Percentiles rank a stretch among this genome's conserved stretches.
phyloP scores from a whole-genome alignment of 2,329 filamentous ascomycete species.

The Pseudocercospora fijiensis region DNA sequence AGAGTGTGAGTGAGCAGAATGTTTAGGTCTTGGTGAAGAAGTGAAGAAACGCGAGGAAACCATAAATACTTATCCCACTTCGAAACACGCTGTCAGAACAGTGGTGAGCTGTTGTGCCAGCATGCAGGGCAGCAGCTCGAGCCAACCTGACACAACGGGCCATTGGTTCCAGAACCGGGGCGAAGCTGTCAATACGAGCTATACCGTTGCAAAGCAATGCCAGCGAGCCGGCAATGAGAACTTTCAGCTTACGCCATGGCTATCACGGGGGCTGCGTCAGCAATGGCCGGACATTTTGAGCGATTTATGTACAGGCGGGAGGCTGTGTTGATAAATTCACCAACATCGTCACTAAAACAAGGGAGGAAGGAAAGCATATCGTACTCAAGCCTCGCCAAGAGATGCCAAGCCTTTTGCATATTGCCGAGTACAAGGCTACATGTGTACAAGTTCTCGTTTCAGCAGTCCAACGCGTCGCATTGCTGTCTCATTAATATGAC shows the following conservation, averaged over 20 bases:
- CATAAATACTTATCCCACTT: background rate
- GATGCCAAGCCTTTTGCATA: background rate
- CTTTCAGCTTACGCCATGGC: background rate
- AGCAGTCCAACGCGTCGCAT: too few relatives aligned
- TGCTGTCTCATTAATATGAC: too few relatives aligned
- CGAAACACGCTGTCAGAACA: background rate
- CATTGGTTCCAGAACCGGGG: slow-evolving; percentile 6
- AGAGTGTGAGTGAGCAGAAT: background rate
- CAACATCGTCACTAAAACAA: background rate
- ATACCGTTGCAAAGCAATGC: background rate
- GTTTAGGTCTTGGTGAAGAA: background rate
- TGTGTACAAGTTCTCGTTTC: background rate
- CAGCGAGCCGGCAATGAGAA: background rate
- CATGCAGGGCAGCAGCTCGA: background rate
- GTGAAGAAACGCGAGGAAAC: background rate
- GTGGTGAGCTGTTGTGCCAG: background rate
- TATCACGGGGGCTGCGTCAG: background rate
- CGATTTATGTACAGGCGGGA: background rate
- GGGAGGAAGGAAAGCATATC: background rate
- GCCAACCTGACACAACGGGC: background rate
- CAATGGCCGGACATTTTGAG: background rate
- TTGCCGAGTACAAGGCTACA: background rate
- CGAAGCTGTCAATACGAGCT: background rate
- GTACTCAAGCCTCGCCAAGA: background rate
- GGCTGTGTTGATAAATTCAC: background rate